Evolutionary conservation across 1,284 basidiomycete genomes (phyloP).

Genomic region (Trichosporon faecale): DNA sequence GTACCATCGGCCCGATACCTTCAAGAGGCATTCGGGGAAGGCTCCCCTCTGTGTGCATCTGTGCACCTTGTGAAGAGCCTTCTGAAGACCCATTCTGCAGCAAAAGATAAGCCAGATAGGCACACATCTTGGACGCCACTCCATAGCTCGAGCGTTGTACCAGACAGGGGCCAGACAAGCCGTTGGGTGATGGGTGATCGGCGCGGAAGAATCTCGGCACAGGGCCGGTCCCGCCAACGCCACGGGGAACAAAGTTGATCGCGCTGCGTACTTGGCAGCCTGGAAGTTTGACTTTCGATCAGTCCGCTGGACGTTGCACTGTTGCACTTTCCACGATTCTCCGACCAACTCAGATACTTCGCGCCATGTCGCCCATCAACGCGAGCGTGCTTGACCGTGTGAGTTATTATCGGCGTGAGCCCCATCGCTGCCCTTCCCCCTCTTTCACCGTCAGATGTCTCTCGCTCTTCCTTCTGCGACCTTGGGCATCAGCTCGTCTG

Average conservation of each 20-base stretch:
- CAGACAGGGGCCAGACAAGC: neutral
- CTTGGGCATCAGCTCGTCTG: neutral
- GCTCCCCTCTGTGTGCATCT: too few species aligned
- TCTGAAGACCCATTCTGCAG: too few species aligned
- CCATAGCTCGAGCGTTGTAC: neutral
- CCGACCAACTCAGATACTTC: neutral
- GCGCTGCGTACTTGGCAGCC: neutral
- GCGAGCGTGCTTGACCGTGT: constrained; percentile 6
- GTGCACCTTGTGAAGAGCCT: too few species aligned
- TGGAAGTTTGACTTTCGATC: neutral
- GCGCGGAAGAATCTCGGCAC: neutral
- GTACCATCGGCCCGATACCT: too few species aligned
- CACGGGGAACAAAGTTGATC: neutral
- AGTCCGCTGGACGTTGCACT: neutral
- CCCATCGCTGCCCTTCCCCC: too few species aligned
- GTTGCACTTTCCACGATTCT: neutral
- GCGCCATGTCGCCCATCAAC: constrained; percentile 9
- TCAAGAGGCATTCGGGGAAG: too few species aligned
- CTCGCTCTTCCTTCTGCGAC: neutral
- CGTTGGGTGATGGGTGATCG: neutral
- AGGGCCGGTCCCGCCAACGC: neutral
- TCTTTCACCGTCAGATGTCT: too few species aligned
- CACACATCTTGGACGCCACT: neutral
- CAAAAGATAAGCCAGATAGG: neutral
- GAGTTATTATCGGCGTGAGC: too few species aligned